These are phyloP conservation scores for Magnusiomyces ingens DNA, from an alignment of 1,139 yeast species.

Conservation along the genomic window DNA sequence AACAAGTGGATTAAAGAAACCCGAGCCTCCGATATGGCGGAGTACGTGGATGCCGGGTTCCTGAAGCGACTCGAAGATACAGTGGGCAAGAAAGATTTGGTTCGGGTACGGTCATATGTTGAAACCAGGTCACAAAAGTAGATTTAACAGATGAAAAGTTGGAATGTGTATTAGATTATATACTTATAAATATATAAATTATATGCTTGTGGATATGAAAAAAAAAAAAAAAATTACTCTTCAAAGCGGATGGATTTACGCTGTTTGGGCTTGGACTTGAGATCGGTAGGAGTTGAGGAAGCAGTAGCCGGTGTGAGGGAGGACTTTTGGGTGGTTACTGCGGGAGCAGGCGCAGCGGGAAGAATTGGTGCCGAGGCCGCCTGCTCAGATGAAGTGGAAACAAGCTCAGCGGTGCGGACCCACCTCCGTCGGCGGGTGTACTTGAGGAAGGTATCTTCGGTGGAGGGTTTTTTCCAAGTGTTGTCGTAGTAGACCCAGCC, in stretches of 20 bases:
- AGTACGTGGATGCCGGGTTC: not conserved
- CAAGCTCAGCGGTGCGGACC: constrained; percentile 89
- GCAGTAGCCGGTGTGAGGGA: too few species aligned
- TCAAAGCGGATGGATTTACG: too few species aligned
- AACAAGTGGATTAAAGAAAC: constrained; percentile 21
- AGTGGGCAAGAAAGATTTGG: not conserved
- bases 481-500: constrained; percentile 88
- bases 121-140: not conserved
- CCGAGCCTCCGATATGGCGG: not conserved
- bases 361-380: too few species aligned
- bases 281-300: too few species aligned
- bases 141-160: not conserved
- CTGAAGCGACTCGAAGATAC: not conserved
- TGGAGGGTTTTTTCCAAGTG: constrained; percentile 86
- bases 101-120: not conserved
- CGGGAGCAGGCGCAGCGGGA: too few species aligned
- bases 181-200: not conserved
- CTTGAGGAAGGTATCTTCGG: constrained; percentile 83
- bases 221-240: too few species aligned
- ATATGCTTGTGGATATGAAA: too few species aligned
- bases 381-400: constrained; percentile 34
- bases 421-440: constrained; percentile 93
- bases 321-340: too few species aligned
- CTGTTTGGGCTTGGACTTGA: too few species aligned
- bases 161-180: not conserved